Percentiles rank a stretch among this genome's conserved stretches.
Conservation (phyloP, 768 basidiomycete species). For the Lentinula sp. region DNA sequence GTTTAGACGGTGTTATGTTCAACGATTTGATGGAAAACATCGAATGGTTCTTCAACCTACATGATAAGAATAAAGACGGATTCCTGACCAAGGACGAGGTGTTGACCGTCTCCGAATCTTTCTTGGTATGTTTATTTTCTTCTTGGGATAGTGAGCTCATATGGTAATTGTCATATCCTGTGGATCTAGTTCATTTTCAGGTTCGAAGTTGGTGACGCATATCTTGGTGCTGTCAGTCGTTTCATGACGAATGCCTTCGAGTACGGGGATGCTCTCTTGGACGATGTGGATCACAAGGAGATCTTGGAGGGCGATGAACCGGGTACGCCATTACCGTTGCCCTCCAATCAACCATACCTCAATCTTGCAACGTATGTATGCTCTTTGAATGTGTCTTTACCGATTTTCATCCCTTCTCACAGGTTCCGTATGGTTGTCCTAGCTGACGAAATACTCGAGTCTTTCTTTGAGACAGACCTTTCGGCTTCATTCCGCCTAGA, state of each 20-base stretch:
- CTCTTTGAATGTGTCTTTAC: not conserved
- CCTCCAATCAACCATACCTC: conserved; percentile 85
- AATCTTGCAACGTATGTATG: conserved; percentile 74
- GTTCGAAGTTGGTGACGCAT: conserved; percentile 93
- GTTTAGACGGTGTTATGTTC: conserved; percentile 88
- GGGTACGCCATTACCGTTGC: conserved; percentile 37
- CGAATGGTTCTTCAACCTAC: conserved; percentile 96
- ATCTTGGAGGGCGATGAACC: conserved; percentile 26
- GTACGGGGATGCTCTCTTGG: conserved; percentile 90
- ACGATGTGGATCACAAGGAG: conserved; percentile 31
- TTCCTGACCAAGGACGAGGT: conserved; percentile 96
- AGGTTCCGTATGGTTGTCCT: conserved; percentile 99
- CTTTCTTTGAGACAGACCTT: conserved; percentile 93
- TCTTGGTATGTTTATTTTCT: conserved; percentile 56
- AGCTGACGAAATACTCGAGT: conserved; percentile 93
- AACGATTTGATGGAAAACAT: conserved; percentile 98
- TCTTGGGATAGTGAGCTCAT: not conserved
- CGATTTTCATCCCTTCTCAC: conserved; percentile 7
- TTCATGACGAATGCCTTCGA: conserved; percentile 99
- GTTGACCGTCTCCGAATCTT: conserved; percentile 87
- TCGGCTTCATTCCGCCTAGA: conserved; percentile 83
- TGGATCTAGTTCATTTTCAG: conserved; percentile 90
- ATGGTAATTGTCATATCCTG: not conserved
- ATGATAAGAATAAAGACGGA: conserved; percentile 96
- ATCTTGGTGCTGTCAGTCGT: conserved; percentile 91